Percentiles rank a stretch among this genome's conserved stretches.
Evolutionary conservation across 1,139 yeast species (phyloP).

Genomic region (Zygosaccharomyces pseudobailii): DNA sequence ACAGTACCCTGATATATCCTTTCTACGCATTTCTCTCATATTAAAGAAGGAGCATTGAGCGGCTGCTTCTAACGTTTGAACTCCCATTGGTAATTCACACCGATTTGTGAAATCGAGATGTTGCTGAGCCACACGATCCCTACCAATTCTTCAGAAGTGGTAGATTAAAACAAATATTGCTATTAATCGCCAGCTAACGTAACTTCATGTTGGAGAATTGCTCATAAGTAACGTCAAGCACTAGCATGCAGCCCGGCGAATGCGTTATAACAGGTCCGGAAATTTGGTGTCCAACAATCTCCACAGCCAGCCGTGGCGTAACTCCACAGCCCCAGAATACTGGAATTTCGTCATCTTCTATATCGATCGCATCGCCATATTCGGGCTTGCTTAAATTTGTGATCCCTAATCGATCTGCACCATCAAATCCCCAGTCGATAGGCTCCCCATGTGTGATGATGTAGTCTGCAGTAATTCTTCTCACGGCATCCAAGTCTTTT

Average conservation of each 20-base stretch:
- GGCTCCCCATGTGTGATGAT: conserved; percentile 38
- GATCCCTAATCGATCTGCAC: conserved; percentile 33
- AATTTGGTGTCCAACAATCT: conserved; percentile 25
- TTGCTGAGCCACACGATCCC: too few relatives aligned
- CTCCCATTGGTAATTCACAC: too few relatives aligned
- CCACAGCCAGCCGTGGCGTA: conserved; percentile 37
- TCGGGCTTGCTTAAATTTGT: conserved; percentile 29
- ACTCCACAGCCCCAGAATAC: conserved; percentile 42
- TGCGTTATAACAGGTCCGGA: conserved; percentile 34
- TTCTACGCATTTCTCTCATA: too few relatives aligned
- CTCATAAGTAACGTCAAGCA: conserved; percentile 8
- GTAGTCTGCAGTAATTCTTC: conserved; percentile 32
- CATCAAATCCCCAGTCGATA: conserved; percentile 38
- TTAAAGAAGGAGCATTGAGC: too few relatives aligned
- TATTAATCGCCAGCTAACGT: too few relatives aligned
- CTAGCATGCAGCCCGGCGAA: conserved; percentile 36
- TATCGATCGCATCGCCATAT: conserved; percentile 30
- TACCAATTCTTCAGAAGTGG: too few relatives aligned
- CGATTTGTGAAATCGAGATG: too few relatives aligned
- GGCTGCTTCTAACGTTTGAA: too few relatives aligned
- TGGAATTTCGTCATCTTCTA: conserved; percentile 35
- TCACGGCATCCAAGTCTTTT: conserved; percentile 28
- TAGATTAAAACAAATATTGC: too few relatives aligned
- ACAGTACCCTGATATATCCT: too few relatives aligned
- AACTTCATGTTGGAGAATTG: too few relatives aligned